These are phyloP conservation scores for Lactarius sanguifluus DNA, from an alignment of 768 basidiomycete genomes.

Conservation along the genomic window DNA sequence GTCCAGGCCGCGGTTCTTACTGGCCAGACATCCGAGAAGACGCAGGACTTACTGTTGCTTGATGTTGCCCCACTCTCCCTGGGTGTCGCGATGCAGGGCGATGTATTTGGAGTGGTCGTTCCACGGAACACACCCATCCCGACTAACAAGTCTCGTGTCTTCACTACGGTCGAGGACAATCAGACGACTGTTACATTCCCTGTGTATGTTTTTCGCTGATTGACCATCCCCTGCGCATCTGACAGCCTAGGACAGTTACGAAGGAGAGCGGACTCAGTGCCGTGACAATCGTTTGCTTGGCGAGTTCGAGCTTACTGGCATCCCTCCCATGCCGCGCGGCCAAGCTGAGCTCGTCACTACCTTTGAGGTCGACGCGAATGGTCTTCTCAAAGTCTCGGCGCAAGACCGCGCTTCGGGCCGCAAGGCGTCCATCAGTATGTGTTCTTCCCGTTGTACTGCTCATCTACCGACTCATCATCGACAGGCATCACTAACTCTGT, in stretches of 20 bases:
- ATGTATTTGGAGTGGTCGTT: conserved; percentile 99
- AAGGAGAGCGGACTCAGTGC: conserved; percentile 99
- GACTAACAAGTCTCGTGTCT: conserved; percentile 97
- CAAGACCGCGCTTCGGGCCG: conserved; percentile 98
- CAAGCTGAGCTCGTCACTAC: conserved; percentile 99
- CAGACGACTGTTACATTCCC: conserved; percentile 99
- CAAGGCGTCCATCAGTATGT: conserved; percentile 94
- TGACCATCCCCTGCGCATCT: conserved; percentile 17
- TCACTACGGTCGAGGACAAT: conserved; percentile 99
- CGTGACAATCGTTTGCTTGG: conserved; percentile 98
- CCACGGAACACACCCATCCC: conserved; percentile 99
- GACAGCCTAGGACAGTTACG: conserved; percentile 57
- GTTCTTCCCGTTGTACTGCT: conserved; percentile 10
- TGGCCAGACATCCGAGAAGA: conserved; percentile 98
- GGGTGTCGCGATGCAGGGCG: conserved; percentile 99
- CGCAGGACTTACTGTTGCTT: conserved; percentile 95
- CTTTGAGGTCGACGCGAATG: conserved; percentile 99
- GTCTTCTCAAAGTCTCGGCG: conserved; percentile 98
- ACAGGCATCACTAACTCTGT: conserved; percentile 97
- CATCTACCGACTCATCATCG: conserved; percentile 26
- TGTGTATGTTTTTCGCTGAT: conserved; percentile 54
- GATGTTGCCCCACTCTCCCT: conserved; percentile 98
- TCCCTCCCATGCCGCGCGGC: conserved; percentile 98
- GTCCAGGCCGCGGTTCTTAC: conserved; percentile 99
- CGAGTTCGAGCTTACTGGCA: conserved; percentile 98